These are phyloP conservation scores for Xylariaceae sp. DNA, from an alignment of 2,329 filamentous ascomycete genomes.

Conservation along the genomic window DNA sequence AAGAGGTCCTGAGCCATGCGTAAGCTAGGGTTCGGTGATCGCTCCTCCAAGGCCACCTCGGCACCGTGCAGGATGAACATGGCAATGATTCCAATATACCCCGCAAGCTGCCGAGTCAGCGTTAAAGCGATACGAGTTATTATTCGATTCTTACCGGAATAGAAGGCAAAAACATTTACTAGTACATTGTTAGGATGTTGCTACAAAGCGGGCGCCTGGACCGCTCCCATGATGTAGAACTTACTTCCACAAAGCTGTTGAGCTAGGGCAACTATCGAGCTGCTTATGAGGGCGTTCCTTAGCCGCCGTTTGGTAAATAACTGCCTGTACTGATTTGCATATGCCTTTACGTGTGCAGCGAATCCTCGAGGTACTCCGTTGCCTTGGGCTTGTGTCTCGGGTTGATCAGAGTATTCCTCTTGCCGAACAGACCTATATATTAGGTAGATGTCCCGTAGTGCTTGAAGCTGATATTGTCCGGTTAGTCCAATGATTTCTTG, in stretches of 20 bases:
- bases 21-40: background rate
- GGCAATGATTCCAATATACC: no score
- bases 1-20: constrained; percentile 13
- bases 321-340: constrained; percentile 32
- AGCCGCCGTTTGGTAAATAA: constrained; percentile 35
- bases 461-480: constrained; percentile 43
- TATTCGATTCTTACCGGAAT: constrained; percentile 44
- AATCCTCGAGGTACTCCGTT: constrained; percentile 22
- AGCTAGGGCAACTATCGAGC: constrained; percentile 39
- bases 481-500: background rate
- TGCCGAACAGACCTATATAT: constrained; percentile 43
- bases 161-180: constrained; percentile 53
- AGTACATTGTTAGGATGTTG: constrained; percentile 25
- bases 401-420: constrained; percentile 27
- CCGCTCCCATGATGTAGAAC: constrained; percentile 36
- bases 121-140: background rate
- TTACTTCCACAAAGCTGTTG: constrained; percentile 46
- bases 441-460: constrained; percentile 49
- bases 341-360: constrained; percentile 22
- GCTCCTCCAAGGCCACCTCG: background rate
- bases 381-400: constrained; percentile 10
- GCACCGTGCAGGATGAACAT: background rate
- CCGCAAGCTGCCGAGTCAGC: background rate
- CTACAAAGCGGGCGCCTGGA: background rate
- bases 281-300: constrained; percentile 42